Evolutionary conservation across 2,329 filamentous ascomycete species (phyloP), one percentile per base, ranked within the genome.

Genomic region (Lasiodiplodia sp.): DNA sequence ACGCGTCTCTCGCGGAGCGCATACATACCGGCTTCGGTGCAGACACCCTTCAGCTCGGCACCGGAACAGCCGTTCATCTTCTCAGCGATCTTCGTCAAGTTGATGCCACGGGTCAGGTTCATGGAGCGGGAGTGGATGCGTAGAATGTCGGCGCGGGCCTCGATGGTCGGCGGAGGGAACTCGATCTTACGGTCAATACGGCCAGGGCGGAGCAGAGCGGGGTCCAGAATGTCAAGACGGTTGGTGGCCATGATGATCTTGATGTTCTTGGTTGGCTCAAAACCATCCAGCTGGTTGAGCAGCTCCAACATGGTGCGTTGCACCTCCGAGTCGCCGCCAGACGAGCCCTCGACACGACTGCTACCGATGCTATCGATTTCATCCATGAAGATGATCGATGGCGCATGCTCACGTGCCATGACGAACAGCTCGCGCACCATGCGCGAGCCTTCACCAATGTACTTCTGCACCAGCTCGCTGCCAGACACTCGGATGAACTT

Each of bases 181-280:
- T 99, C 96, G 78, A 98, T 98, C 86, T 98, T 98, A 76, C 96
- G 88, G 86, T 99, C 96, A 81, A 99, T 98, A 76, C 96, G 92
- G 65, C 96, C 96, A n/a, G 96, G 96, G 75, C 96, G 91, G 73
- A 99, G 86, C 55, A 99, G 87, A 1, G 96, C 96, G 2, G 96
- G 96, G 80, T 99, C 96, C 57, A 99, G 88, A 72, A 99, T 98
- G 76, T 99, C 96, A 72, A 99, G 88, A 79, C 96, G 92, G 83
- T 99, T 99, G 60, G 96, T 99, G 67, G 96, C 96, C 95, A 99
- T 99, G 84, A 99, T 97, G 80, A 99, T 93, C 83, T 99, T 99
- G 89, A 99, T 99, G 83, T 98, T 98, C 86, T 99, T 99, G 57
- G 95, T 98, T 6, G 96, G 96, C 83, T 98, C 96, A 82, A 99